Conservation (phyloP, 345 rosid species). For the Rhodamnia rubescens region DNA sequence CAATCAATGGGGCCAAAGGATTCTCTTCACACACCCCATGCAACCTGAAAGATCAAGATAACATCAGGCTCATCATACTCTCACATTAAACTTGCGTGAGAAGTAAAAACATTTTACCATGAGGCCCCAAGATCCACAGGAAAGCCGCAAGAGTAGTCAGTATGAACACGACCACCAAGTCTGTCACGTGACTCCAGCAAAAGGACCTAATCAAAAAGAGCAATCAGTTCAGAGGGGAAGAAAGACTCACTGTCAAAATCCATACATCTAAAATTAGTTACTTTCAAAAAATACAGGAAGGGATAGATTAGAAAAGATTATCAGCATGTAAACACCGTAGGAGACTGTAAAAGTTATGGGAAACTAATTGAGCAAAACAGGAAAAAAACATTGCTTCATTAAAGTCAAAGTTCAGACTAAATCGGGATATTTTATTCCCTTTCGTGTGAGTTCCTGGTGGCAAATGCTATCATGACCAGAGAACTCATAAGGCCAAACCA, state of each 20-base stretch:
- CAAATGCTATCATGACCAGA: background rate
- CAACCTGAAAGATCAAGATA: slow-evolving; percentile 40
- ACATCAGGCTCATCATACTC: background rate
- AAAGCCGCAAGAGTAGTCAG: slow-evolving; percentile 80
- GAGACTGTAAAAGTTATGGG: background rate
- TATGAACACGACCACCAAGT: slow-evolving; percentile 77
- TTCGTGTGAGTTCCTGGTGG: background rate
- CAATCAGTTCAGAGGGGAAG: background rate
- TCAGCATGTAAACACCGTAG: background rate
- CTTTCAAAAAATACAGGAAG: background rate
- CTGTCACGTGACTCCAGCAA: slow-evolving; percentile 83
- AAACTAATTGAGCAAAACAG: background rate
- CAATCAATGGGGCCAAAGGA: slow-evolving; percentile 81
- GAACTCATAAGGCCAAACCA: background rate
- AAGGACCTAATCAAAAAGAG: slow-evolving; percentile 36
- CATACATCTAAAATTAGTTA: background rate
- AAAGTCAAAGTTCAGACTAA: background rate
- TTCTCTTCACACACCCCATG: slow-evolving; percentile 94
- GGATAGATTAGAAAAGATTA: background rate
- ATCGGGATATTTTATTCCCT: background rate
- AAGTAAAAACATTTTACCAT: slow-evolving; percentile 28
- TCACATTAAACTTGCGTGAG: background rate
- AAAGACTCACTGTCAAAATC: background rate
- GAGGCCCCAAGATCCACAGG: slow-evolving; percentile 98
- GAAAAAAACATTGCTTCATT: background rate